These are phyloP conservation scores for Cenchrus americanus DNA, from an alignment of 176 grass and related monocot species.

Conservation along the genomic window DNA sequence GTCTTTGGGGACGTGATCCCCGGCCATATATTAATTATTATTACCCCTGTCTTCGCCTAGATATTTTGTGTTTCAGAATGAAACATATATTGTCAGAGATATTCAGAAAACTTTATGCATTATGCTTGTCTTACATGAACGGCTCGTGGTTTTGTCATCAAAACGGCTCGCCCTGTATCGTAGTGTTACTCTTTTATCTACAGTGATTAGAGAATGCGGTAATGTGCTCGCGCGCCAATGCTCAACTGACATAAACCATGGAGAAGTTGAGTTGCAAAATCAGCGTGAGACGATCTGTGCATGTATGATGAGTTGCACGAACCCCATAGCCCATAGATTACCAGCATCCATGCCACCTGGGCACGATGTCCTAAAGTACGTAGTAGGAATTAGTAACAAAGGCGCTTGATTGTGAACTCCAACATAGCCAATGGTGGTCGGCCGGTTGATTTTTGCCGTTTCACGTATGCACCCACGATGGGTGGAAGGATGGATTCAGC, in stretches of 20 bases:
- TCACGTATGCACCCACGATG: conserved; percentile 26
- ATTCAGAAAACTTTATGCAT: background rate
- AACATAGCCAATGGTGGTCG: conserved; percentile 1
- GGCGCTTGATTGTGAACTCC: conserved; percentile 1
- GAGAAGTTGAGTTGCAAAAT: background rate
- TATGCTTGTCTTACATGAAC: background rate
- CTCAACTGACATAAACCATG: too few relatives aligned
- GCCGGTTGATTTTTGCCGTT: conserved; percentile 13
- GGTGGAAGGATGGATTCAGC: background rate
- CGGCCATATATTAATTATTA: too few relatives aligned
- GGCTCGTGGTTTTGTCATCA: background rate
- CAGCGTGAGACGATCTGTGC: background rate
- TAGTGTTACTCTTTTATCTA: too few relatives aligned
- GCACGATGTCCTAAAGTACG: background rate
- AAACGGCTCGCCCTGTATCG: too few relatives aligned
- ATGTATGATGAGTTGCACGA: background rate
- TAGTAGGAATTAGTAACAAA: too few relatives aligned
- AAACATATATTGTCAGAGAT: background rate
- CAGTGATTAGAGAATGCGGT: background rate
- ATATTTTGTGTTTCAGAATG: background rate
- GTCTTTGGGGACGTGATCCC: conserved; percentile 16
- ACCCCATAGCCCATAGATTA: background rate
- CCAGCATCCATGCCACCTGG: background rate
- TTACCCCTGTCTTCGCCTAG: background rate
- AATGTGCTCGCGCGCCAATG: background rate